phyloP scores from a whole-genome alignment of 306 rosid species.

The Cicer bijugum region DNA sequence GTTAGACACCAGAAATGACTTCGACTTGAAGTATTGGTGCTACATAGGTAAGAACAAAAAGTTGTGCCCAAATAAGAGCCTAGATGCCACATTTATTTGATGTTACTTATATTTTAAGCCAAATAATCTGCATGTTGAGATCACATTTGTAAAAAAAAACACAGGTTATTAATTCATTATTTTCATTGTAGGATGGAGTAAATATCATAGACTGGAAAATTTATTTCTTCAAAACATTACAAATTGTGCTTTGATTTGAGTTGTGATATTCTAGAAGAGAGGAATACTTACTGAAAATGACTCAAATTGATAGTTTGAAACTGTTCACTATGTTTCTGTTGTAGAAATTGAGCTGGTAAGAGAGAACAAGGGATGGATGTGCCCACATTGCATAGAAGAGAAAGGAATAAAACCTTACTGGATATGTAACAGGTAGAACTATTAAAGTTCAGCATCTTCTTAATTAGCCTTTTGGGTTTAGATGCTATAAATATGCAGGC shows the following conservation, averaged over 20 bases:
- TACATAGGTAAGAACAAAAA: too few relatives aligned
- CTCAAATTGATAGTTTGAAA: slow-evolving; percentile 1
- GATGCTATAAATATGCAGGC: slow-evolving; percentile 17
- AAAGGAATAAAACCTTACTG: slow-evolving; percentile 67
- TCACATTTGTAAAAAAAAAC: neutral
- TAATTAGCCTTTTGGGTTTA: neutral
- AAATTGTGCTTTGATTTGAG: slow-evolving; percentile 15
- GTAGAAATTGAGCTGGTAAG: slow-evolving; percentile 71
- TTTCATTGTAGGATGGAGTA: neutral
- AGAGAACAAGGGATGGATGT: slow-evolving; percentile 71
- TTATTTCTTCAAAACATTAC: neutral
- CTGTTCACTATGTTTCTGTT: slow-evolving; percentile 33
- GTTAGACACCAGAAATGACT: too few relatives aligned
- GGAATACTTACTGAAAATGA: neutral
- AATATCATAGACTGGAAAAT: neutral
- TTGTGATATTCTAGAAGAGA: slow-evolving; percentile 18
- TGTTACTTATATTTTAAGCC: neutral
- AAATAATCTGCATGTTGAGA: slow-evolving; percentile 10
- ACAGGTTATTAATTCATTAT: neutral
- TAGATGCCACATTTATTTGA: slow-evolving; percentile 4
- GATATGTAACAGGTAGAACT: slow-evolving; percentile 83
- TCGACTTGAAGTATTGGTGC: too few relatives aligned
- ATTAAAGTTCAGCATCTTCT: neutral
- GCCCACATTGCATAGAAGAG: slow-evolving; percentile 80
- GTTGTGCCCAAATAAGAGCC: neutral